Conservation (phyloP, 768 basidiomycete genomes). For the Cubamyces sp. region DNA sequence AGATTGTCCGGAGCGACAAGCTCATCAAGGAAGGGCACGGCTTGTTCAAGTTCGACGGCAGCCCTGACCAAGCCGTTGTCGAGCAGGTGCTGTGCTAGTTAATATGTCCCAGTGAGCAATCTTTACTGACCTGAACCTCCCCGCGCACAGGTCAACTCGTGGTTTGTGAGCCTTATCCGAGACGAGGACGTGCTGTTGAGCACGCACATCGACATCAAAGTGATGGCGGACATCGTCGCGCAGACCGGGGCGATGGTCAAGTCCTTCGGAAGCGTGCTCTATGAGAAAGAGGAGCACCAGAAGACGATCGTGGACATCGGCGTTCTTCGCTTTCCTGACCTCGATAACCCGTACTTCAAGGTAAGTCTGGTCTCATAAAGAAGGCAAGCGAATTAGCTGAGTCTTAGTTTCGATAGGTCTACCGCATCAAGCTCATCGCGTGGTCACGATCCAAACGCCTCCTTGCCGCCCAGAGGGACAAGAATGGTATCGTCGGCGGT, state of each 20-base stretch:
- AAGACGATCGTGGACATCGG: constrained; percentile 3
- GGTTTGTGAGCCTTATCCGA: background rate
- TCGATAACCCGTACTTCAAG: background rate
- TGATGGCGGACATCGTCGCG: background rate
- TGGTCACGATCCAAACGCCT: background rate
- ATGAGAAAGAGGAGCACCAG: background rate
- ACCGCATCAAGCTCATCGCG: background rate
- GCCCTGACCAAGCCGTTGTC: background rate
- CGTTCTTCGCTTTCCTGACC: background rate
- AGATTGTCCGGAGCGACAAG: background rate
- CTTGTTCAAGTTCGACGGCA: background rate
- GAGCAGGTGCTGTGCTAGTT: background rate
- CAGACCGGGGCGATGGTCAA: background rate
- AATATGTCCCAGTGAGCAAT: no score
- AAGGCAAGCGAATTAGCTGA: no score
- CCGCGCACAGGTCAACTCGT: background rate
- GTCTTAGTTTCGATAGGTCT: background rate
- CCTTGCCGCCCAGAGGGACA: background rate
- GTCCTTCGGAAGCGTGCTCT: background rate
- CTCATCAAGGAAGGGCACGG: background rate
- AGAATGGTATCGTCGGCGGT: background rate
- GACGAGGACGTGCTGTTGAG: background rate
- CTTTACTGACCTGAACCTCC: background rate
- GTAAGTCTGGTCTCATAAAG: background rate
- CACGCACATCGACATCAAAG: background rate